Conservation (phyloP, 441 rosid species). For the Mallotus japonicus region DNA sequence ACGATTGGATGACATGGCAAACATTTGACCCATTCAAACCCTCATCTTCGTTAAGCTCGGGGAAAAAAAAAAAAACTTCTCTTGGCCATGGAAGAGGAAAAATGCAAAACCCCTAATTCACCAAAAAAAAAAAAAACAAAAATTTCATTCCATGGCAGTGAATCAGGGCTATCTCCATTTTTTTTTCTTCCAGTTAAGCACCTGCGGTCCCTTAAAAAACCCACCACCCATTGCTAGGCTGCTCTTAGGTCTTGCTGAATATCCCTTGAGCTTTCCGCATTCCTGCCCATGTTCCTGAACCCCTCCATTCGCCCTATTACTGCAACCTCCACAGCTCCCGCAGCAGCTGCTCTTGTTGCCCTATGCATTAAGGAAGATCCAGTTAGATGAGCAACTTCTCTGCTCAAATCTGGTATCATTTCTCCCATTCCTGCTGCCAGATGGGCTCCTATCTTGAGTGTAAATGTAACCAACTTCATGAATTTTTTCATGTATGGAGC, state of each 20-base stretch:
- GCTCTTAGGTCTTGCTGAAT: conserved; percentile 68
- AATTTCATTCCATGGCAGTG: too few species aligned
- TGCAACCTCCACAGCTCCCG: conserved; percentile 64
- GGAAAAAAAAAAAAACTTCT: too few species aligned
- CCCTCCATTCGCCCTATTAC: conserved; percentile 43
- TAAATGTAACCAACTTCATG: conserved; percentile 84
- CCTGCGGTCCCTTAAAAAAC: conserved; percentile 71
- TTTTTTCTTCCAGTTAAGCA: conserved; percentile 88
- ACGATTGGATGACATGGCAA: too few species aligned
- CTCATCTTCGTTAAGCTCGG: too few species aligned
- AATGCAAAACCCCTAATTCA: too few species aligned
- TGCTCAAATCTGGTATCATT: conserved; percentile 92
- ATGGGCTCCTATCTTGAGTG: conserved; percentile 92
- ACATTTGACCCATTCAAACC: too few species aligned
- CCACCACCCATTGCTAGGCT: conserved; percentile 92
- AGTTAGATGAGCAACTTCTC: conserved; percentile 69
- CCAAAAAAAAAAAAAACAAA: too few species aligned
- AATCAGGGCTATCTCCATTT: too few species aligned
- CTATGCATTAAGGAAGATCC: conserved; percentile 66
- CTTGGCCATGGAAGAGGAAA: too few species aligned
- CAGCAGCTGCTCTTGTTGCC: conserved; percentile 78
- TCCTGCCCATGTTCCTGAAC: conserved; percentile 43
- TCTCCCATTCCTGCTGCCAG: too few species aligned
- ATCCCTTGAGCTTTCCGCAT: conserved; percentile 40
- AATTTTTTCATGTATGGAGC: conserved; percentile 90